Evolutionary conservation across 1,139 yeast genomes (phyloP).

Genomic region (Debaryomyces nepalensis): DNA sequence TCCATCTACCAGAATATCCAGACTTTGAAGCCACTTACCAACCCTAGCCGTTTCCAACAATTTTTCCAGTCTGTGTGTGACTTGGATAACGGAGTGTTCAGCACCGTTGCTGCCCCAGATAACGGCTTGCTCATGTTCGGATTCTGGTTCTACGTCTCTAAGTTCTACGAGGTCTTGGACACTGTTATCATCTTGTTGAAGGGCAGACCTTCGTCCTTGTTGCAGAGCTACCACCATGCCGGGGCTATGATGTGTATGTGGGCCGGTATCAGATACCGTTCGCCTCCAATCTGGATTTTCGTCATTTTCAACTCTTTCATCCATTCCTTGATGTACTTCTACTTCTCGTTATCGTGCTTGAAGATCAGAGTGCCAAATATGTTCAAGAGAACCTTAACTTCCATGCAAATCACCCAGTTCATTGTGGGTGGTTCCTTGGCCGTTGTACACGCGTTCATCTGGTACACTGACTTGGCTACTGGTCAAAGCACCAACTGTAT

Average conservation of each 20-base stretch:
- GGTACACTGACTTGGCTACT: conserved; percentile 56
- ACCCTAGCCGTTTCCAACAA: conserved; percentile 21
- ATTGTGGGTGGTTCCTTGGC: conserved; percentile 74
- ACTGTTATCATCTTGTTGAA: conserved; percentile 69
- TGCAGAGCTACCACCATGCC: conserved; percentile 79
- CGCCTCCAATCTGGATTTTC: conserved; percentile 77
- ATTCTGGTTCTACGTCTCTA: conserved; percentile 71
- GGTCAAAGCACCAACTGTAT: conserved; percentile 57
- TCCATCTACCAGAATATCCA: conserved; percentile 49
- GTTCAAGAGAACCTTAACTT: conserved; percentile 64
- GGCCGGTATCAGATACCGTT: conserved; percentile 73
- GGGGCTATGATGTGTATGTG: conserved; percentile 88
- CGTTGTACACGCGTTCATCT: conserved; percentile 62
- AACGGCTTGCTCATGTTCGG: conserved; percentile 64
- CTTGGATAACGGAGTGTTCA: conserved; percentile 62
- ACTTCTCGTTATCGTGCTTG: conserved; percentile 67
- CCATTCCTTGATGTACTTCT: conserved; percentile 77
- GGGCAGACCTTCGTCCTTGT: conserved; percentile 69
- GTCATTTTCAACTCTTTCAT: conserved; percentile 80
- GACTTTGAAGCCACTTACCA: conserved; percentile 24
- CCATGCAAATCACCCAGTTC: conserved; percentile 74
- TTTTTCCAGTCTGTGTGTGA: conserved; percentile 69
- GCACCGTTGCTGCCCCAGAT: conserved; percentile 27
- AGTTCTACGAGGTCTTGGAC: conserved; percentile 75
- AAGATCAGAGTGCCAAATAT: conserved; percentile 61